These are phyloP conservation scores for Coemansia sp. DNA, from an alignment of 192 early-diverging fungal species.

Conservation along the genomic window DNA sequence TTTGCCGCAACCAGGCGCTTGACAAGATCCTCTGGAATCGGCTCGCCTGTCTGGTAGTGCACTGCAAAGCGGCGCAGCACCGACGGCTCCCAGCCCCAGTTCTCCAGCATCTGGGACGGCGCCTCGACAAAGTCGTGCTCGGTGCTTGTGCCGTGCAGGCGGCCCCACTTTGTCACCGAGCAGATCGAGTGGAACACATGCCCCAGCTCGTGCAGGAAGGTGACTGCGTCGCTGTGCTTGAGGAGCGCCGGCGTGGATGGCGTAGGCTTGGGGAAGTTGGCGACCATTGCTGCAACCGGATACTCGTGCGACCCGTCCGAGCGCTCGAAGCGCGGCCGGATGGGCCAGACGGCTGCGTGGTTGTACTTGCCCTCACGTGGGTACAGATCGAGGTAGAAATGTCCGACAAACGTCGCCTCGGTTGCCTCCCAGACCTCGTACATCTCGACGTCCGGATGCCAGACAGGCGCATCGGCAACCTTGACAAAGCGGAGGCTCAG, in stretches of 20 bases:
- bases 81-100: slow-evolving; percentile 71
- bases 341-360: slow-evolving; percentile 81
- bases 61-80: slow-evolving; percentile 60
- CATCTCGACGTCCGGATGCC: slow-evolving; percentile 80
- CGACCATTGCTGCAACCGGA: slow-evolving; percentile 74
- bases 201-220: slow-evolving; percentile 86
- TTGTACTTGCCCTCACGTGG: slow-evolving; percentile 72
- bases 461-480: slow-evolving; percentile 60
- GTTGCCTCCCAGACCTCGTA: slow-evolving; percentile 74
- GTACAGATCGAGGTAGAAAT: slow-evolving; percentile 76
- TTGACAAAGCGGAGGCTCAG: slow-evolving; percentile 69
- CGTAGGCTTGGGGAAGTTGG: slow-evolving; percentile 69
- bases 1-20: slow-evolving; percentile 67
- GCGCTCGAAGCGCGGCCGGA: slow-evolving; percentile 66
- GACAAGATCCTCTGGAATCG: slow-evolving; percentile 72
- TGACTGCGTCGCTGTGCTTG: slow-evolving; percentile 78
- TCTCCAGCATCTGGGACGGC: slow-evolving; percentile 89
- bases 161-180: slow-evolving; percentile 70
- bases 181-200: slow-evolving; percentile 67
- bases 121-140: slow-evolving; percentile 89
- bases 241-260: slow-evolving; percentile 68
- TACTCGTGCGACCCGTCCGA: slow-evolving; percentile 58
- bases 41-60: slow-evolving; percentile 71
- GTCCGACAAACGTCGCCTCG: slow-evolving; percentile 63
- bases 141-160: slow-evolving; percentile 75